A percentile compares a stretch with the other conserved stretches of the same genome.
Conservation (phyloP, 2,329 filamentous ascomycete genomes). For the Aspergillus hortae region DNA sequence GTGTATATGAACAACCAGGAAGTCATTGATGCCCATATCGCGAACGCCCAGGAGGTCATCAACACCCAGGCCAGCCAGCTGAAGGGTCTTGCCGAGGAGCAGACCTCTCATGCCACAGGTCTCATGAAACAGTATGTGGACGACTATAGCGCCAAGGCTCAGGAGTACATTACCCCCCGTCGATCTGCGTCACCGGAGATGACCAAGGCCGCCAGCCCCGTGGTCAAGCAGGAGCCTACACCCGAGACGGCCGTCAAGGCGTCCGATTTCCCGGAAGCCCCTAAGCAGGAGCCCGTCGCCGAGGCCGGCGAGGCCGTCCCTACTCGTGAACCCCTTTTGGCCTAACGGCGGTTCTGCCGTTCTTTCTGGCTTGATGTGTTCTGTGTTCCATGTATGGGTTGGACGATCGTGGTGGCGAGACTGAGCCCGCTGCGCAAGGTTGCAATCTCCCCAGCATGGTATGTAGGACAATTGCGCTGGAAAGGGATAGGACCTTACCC, state of each 20-base stretch:
- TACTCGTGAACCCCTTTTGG: slow-evolving; percentile 30
- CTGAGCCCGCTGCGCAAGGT: not conserved
- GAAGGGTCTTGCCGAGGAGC: slow-evolving; percentile 58
- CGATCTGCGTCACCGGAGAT: slow-evolving; percentile 32
- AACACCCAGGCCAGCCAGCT: slow-evolving; percentile 58
- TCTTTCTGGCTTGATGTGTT: not conserved
- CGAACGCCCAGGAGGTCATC: slow-evolving; percentile 52
- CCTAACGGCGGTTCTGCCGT: slow-evolving; percentile 8
- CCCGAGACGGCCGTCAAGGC: slow-evolving; percentile 39
- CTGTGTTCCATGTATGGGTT: not conserved
- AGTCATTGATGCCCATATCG: slow-evolving; percentile 58
- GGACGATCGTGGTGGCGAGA: not conserved
- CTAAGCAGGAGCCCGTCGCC: slow-evolving; percentile 36
- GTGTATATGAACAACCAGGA: slow-evolving; percentile 65
- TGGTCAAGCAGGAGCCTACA: slow-evolving; percentile 34
- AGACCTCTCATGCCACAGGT: slow-evolving; percentile 56
- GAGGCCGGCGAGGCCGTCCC: slow-evolving; percentile 6
- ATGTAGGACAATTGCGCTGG: slow-evolving; percentile 4
- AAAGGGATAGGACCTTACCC: slow-evolving; percentile 6
- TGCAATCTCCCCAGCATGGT: not conserved
- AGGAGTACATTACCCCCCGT: slow-evolving; percentile 49
- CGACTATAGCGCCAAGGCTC: slow-evolving; percentile 59
- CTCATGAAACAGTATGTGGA: slow-evolving; percentile 57
- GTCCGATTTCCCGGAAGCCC: slow-evolving; percentile 50
- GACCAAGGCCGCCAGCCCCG: slow-evolving; percentile 23